Evolutionary conservation across 139 green algal species (phyloP), one percentile per base, ranked within the genome.

Genomic region (Micromonas pusilla): DNA sequence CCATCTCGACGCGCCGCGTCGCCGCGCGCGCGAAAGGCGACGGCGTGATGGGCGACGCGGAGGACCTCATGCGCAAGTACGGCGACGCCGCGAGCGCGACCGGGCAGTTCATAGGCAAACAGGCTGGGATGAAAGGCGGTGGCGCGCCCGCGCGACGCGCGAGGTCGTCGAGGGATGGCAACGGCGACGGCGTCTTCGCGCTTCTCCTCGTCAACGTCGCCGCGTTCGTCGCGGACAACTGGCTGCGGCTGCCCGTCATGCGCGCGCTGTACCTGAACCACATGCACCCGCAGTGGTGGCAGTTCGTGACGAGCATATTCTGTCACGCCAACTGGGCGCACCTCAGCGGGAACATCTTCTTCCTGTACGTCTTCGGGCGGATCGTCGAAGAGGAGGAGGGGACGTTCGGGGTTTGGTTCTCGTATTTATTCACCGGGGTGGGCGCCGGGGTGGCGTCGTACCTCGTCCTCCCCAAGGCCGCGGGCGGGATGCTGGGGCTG

Each of bases 181-280:
- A n/a, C n/a, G n/a, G 53, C 60, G 79, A 85, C 57, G 81, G 81
- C 52, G 77, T 85, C 19, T 85, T 85, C 64, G 32, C 82, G 64
- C 25, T 82, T 23, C 72, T 87, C n/a, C 70, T 90, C 20, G 63
- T 88, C 28, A 90, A 89, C 81, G 37, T 86, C 23, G 75, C 81
- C 21, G 3, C 89, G 4, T 93, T 89, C 53, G 52, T 87, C 0
- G 38, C 65, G 1, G 89, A 91, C 77, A 81, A 91, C n/a, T 39
- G 89, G 23, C 62, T 89, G 13, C 83, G 89, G 37, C 54, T 90
- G 31, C 80, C 83, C 0, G 36, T 81, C 25, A 77, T 86, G 23
- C 30, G 72, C n/a, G 16, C 19, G 0, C 70, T 93, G 28, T 89
- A 91, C 76, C 81, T 93, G 38, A 85, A 90, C 73, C 88, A 93